These are phyloP conservation scores for Carallia brachiata DNA, from an alignment of 345 rosid species.

Conservation along the genomic window DNA sequence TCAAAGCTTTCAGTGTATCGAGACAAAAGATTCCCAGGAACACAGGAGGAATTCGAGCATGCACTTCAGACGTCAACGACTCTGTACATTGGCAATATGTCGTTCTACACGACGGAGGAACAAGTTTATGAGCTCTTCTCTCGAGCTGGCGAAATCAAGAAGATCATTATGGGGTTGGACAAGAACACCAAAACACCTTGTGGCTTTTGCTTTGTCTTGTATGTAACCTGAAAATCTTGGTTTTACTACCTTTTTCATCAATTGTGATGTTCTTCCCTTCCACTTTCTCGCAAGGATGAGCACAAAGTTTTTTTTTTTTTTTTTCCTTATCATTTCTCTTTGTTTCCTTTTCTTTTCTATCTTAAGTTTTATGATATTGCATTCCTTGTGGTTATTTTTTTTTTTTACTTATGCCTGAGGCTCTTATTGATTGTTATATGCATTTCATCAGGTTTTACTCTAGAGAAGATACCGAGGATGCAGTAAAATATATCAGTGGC, in stretches of 20 bases:
- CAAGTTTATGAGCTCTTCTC: conserved; percentile 96
- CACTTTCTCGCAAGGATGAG: no score
- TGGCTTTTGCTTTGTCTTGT: conserved; percentile 93
- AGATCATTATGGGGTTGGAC: conserved; percentile 95
- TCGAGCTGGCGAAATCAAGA: conserved; percentile 92
- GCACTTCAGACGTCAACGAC: conserved; percentile 66
- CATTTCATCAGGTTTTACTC: conserved; percentile 65
- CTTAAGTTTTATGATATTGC: no score
- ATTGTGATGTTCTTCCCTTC: background rate
- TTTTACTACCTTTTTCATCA: background rate
- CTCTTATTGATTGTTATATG: conserved; percentile 4
- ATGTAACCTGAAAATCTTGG: conserved; percentile 20
- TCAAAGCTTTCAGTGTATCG: conserved; percentile 81
- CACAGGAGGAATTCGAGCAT: conserved; percentile 86
- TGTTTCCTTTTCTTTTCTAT: no score
- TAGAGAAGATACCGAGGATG: conserved; percentile 97
- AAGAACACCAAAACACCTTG: conserved; percentile 96
- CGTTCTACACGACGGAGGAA: conserved; percentile 95
- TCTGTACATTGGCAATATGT: conserved; percentile 87
- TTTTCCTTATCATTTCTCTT: no score
- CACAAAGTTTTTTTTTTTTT: no score
- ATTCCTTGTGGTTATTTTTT: no score
- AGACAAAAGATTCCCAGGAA: conserved; percentile 75
- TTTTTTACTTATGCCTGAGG: background rate
- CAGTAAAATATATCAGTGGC: conserved; percentile 88